Evolutionary conservation across 2,329 filamentous ascomycete genomes (phyloP), one percentile per base, ranked within the genome.

Genomic region (Diaporthe amygdali): DNA sequence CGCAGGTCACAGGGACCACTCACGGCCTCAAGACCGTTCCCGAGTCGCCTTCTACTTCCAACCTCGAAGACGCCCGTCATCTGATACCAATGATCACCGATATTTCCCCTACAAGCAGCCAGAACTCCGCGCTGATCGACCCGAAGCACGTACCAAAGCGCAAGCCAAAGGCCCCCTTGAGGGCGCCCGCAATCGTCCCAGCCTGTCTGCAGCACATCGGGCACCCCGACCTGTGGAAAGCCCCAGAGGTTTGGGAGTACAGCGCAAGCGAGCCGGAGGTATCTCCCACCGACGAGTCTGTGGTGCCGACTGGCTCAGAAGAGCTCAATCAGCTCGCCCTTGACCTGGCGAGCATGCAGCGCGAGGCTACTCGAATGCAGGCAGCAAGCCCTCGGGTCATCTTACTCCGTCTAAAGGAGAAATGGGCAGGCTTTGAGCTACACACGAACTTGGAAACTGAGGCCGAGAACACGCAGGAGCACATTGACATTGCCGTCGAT

Each of bases 281-380:
- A 52, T 66, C 55, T 1, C 32, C 52, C 5, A 51, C 49, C 34
- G 59, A 68, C 8, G 64, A 56, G 10, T 54, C 51, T 12, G 39
- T 41, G 37, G 68, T 63, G 25, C 66, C 44, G 10, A 55, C 17
- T 37, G 66, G 46, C 3, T 51, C 69, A 4, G 72, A 74, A 1
- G 73, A 76, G 3, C 39, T 71, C 41, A 70, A 52, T 32, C 76
- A 75, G 25, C 72, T 80, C 52, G 79, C 77, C 12, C 76, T 80
- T n/a, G 77, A 79, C 56, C 75, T 84, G 37, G 73, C 76, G 7
- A 78, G 77, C 10, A 81, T 90, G 70, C 86, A 89, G 76, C 83
- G 84, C 10, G 87, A 89, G 74, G 85, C 90, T 59, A 81, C 83
- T 41, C 83, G 85, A 63, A 90, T 91, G 88, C 85, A 87, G 12